phyloP scores from a whole-genome alignment of 805 yeast genomes.

The Yamadazyma laniorum region DNA sequence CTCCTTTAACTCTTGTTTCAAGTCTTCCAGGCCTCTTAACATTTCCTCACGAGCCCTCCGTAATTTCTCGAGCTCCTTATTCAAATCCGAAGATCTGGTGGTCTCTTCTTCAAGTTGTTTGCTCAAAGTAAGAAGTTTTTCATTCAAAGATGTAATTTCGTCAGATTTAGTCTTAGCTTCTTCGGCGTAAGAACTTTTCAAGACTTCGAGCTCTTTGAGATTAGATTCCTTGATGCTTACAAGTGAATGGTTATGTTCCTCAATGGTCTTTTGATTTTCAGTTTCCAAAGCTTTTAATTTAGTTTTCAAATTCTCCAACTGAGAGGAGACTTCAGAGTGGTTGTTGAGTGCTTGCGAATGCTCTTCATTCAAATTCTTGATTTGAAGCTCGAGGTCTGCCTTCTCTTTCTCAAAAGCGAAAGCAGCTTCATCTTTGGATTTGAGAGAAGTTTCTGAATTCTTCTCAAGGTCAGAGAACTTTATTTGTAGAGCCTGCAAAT shows the following conservation, averaged over 20 bases:
- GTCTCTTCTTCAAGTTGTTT: neutral
- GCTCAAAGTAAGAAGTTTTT: neutral
- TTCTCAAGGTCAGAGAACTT: neutral
- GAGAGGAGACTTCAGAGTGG: slow-evolving; percentile 2
- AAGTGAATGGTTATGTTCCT: neutral
- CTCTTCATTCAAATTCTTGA: slow-evolving; percentile 7
- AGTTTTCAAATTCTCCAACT: slow-evolving; percentile 8
- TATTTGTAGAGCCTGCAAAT: neutral
- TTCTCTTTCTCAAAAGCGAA: neutral
- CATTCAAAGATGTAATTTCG: neutral
- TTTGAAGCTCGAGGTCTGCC: neutral
- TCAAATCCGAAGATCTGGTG: neutral
- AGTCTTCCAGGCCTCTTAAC: neutral
- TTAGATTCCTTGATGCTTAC: neutral
- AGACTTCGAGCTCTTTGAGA: neutral
- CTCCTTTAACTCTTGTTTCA: too few species aligned
- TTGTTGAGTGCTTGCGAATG: neutral
- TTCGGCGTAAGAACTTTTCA: neutral
- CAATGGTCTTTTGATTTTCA: slow-evolving; percentile 3
- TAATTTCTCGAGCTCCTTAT: neutral
- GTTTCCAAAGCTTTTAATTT: slow-evolving; percentile 5
- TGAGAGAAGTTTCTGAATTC: neutral
- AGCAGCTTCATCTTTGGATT: neutral
- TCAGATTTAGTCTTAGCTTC: too few species aligned
- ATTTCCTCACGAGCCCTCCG: slow-evolving; percentile 7